Conservation (phyloP, 805 yeast genomes). For the Brettanomyces bruxellensis region DNA sequence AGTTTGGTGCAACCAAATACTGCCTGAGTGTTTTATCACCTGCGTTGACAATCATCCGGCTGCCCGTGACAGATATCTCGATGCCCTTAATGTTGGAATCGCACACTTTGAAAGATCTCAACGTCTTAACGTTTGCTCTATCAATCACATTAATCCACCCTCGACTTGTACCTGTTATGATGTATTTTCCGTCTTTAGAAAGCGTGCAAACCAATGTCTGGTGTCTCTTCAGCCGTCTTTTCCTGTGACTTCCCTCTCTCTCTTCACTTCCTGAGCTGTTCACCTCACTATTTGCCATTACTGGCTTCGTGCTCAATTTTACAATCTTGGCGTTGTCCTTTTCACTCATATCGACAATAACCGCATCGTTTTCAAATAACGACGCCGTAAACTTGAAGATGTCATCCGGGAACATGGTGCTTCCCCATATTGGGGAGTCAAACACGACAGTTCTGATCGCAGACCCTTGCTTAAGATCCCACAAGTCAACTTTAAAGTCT, state of each 20-base stretch:
- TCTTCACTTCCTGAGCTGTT: slow-evolving; percentile 8
- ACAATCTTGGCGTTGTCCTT: slow-evolving; percentile 9
- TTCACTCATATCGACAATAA: slow-evolving; percentile 33
- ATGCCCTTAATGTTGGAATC: slow-evolving; percentile 65
- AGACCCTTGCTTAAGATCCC: slow-evolving; percentile 54
- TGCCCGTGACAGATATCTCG: slow-evolving; percentile 46
- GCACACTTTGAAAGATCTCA: slow-evolving; percentile 43
- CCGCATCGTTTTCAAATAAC: slow-evolving; percentile 53
- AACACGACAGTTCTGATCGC: slow-evolving; percentile 36
- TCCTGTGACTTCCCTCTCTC: slow-evolving; percentile 8
- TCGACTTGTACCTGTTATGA: slow-evolving; percentile 71
- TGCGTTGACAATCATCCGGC: slow-evolving; percentile 63
- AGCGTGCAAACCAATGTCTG: slow-evolving; percentile 43
- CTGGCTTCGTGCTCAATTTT: slow-evolving; percentile 13
- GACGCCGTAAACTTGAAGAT: slow-evolving; percentile 47
- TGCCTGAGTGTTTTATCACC: slow-evolving; percentile 72
- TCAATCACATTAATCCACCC: slow-evolving; percentile 59
- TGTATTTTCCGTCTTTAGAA: slow-evolving; percentile 42
- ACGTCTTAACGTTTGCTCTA: slow-evolving; percentile 21
- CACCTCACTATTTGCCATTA: slow-evolving; percentile 9
- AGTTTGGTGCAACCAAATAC: slow-evolving; percentile 13
- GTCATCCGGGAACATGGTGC: slow-evolving; percentile 43
- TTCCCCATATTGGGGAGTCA: slow-evolving; percentile 69
- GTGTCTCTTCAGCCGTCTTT: slow-evolving; percentile 22
- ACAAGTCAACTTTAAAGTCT: slow-evolving; percentile 74